These are phyloP conservation scores for Fraxinus latifolia DNA, from an alignment of 305 asterid genomes.

Conservation along the genomic window DNA sequence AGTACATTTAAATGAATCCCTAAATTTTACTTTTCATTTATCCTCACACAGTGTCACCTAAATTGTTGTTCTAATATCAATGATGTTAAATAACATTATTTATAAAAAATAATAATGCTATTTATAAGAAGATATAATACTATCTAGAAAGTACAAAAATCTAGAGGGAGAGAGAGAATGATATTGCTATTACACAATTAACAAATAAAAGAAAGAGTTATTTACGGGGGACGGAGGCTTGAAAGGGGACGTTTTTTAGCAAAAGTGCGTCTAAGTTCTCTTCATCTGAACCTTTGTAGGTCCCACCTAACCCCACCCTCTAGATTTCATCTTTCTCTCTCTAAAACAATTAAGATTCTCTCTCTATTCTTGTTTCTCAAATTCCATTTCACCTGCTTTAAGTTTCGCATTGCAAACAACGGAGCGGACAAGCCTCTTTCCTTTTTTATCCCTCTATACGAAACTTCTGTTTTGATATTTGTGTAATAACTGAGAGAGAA, in stretches of 20 bases:
- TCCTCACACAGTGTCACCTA: not conserved
- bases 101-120: too few relatives aligned
- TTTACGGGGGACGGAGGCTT: slow-evolving; percentile 23
- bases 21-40: too few relatives aligned
- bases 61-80: too few relatives aligned
- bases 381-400: not conserved
- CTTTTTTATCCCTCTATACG: slow-evolving; percentile 9
- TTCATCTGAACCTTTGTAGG: slow-evolving; percentile 33
- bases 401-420: slow-evolving; percentile 19
- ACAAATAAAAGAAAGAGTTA: not conserved
- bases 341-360: not conserved
- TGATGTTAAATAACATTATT: too few relatives aligned
- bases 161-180: not conserved
- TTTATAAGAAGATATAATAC: not conserved
- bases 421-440: slow-evolving; percentile 19
- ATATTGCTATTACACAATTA: not conserved
- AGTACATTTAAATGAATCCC: not conserved
- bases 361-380: not conserved
- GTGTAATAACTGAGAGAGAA: not conserved
- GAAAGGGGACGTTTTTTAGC: slow-evolving; percentile 29
- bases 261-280: slow-evolving; percentile 53
- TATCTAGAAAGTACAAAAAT: not conserved
- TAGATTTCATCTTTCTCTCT: slow-evolving; percentile 26
- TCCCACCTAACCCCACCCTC: slow-evolving; percentile 29
- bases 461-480: slow-evolving; percentile 26